phyloP scores from a whole-genome alignment of 345 rosid species.

The Litchi chinensis region DNA sequence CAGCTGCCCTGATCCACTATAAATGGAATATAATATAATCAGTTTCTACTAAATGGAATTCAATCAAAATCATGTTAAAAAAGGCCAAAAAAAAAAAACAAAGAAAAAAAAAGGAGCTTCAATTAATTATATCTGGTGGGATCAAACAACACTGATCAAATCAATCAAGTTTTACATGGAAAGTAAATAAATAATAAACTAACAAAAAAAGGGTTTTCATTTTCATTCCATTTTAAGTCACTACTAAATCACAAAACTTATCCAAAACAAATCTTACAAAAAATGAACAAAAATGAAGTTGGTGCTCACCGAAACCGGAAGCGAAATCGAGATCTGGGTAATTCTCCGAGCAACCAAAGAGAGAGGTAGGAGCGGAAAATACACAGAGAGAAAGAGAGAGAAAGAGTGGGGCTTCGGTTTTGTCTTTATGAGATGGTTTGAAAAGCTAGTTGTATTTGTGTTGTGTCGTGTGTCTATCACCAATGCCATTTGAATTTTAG shows the following conservation, averaged over 20 bases:
- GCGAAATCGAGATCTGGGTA: conserved; percentile 1
- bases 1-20: conserved; percentile 3
- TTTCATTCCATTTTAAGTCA: background rate
- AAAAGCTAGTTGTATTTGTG: conserved; percentile 21
- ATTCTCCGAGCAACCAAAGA: conserved; percentile 4
- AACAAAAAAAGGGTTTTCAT: background rate
- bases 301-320: conserved; percentile 12
- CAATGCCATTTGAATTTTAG: conserved; percentile 12
- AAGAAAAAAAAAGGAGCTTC: conserved; percentile 7
- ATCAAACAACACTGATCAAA: background rate
- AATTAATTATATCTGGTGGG: background rate
- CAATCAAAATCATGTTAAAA: background rate
- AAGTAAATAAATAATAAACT: background rate
- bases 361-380: conserved; percentile 1
- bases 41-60: background rate
- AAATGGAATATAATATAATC: background rate
- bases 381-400: conserved; percentile 5
- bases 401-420: conserved; percentile 10
- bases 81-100: too few relatives aligned
- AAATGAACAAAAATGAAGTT: background rate
- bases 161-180: background rate
- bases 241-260: background rate
- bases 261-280: background rate
- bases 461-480: background rate
- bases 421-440: conserved; percentile 17